These are phyloP conservation scores for Monosporozyma unispora DNA, from an alignment of 805 yeast species.

Conservation along the genomic window DNA sequence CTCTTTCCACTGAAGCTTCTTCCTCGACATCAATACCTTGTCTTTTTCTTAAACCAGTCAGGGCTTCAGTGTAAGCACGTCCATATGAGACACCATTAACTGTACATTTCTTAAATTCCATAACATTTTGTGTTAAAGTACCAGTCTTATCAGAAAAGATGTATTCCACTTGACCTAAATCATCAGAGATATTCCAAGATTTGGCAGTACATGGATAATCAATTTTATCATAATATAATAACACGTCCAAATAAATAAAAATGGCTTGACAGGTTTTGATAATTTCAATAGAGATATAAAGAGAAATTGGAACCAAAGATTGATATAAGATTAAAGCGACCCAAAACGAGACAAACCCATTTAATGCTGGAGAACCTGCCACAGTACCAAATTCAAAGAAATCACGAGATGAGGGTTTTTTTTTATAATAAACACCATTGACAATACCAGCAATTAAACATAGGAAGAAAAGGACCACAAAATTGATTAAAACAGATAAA, in stretches of 20 bases:
- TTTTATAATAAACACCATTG: slow-evolving; percentile 57
- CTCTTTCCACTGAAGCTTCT: slow-evolving; percentile 44
- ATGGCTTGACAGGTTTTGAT: slow-evolving; percentile 77
- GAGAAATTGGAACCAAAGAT: slow-evolving; percentile 73
- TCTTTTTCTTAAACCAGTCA: slow-evolving; percentile 69
- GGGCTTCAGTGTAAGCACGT: slow-evolving; percentile 74
- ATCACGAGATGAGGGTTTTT: slow-evolving; percentile 41
- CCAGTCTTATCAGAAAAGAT: slow-evolving; percentile 82
- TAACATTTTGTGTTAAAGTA: slow-evolving; percentile 72
- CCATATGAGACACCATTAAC: slow-evolving; percentile 69
- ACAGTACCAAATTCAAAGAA: slow-evolving; percentile 63
- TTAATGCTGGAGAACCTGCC: slow-evolving; percentile 54
- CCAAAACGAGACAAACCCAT: slow-evolving; percentile 66
- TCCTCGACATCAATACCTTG: slow-evolving; percentile 66
- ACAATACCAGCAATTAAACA: slow-evolving; percentile 65
- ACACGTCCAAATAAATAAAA: slow-evolving; percentile 67
- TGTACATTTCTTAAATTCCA: slow-evolving; percentile 80
- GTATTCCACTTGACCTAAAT: slow-evolving; percentile 78
- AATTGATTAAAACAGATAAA: slow-evolving; percentile 59
- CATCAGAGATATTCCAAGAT: slow-evolving; percentile 81
- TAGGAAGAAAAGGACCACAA: slow-evolving; percentile 49
- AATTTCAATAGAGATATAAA: slow-evolving; percentile 75
- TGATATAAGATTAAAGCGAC: slow-evolving; percentile 72
- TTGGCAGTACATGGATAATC: slow-evolving; percentile 82
- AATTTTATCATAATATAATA: slow-evolving; percentile 56